These are phyloP conservation scores for Calonectria naviculata DNA, from an alignment of 2,329 filamentous ascomycete genomes.

Conservation along the genomic window DNA sequence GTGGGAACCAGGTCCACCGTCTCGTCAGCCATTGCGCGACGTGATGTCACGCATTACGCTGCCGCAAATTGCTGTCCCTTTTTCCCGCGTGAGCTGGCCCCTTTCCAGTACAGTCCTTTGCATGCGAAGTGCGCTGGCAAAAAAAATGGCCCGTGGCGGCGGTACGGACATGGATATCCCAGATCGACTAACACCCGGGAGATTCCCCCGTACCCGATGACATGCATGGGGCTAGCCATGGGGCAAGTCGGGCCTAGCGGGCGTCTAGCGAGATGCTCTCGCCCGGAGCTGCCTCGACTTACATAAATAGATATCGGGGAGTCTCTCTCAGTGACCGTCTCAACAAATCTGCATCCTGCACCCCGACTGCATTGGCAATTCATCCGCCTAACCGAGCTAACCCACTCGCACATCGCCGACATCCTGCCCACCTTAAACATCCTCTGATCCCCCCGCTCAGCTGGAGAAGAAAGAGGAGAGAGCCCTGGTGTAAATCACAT, in stretches of 20 bases:
- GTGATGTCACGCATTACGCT: slow-evolving; percentile 14
- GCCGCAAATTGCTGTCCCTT: neutral
- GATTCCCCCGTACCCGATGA: slow-evolving; percentile 24
- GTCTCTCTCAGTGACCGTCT: neutral
- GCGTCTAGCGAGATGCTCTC: slow-evolving; percentile 5
- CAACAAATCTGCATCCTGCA: neutral
- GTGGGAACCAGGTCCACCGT: neutral
- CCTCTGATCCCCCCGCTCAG: neutral
- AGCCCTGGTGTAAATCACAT: neutral
- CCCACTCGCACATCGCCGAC: neutral
- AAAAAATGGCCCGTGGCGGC: slow-evolving; percentile 7
- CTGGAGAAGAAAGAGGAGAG: too few relatives aligned
- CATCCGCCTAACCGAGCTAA: slow-evolving; percentile 8
- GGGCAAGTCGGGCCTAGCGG: neutral
- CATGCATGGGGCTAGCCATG: slow-evolving; percentile 7
- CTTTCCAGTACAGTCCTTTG: neutral
- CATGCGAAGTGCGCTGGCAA: slow-evolving; percentile 13
- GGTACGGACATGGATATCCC: slow-evolving; percentile 15
- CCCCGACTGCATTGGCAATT: neutral
- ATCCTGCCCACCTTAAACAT: neutral
- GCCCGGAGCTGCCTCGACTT: neutral
- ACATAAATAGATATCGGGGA: slow-evolving; percentile 18
- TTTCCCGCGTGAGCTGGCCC: slow-evolving; percentile 4
- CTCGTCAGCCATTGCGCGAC: neutral
- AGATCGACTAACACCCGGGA: slow-evolving; percentile 9